Evolutionary conservation across 2,329 filamentous ascomycete species (phyloP), one percentile per base, ranked within the genome.

Genomic region (Fusarium bactridioides): DNA sequence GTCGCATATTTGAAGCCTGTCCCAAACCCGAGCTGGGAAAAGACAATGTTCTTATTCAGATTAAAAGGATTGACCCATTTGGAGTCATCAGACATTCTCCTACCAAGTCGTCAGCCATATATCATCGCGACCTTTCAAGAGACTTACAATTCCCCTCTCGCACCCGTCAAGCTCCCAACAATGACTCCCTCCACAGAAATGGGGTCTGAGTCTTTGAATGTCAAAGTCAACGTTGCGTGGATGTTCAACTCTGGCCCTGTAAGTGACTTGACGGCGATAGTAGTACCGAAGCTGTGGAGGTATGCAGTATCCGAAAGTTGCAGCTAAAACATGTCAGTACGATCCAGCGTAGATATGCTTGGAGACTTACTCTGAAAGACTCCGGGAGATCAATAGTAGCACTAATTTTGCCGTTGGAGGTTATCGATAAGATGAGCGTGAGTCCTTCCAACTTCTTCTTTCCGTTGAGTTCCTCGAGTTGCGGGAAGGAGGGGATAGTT

Each of bases 321-420:
- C 16, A 25, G 0, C 41, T 44, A 25, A 19, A 25, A 12, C 1
- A 25, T 3, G 4, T 25, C 23, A 44, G 41, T 25, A 19, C 10
- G 10, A 18, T 4, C 1, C 10, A 25, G n/a, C n/a, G 0, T 18
- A 4, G 16, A 1, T 4, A 5, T 5, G 0, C 6, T 19, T 25
- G 7, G 16, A 25, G 7, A 4, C 23, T 19, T 25, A 44, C 41
- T 25, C 23, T 44, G 3, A 44, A 44, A 3, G 41, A 44, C 7
- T 44, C 23, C 1, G 41, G 41, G 1, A 44, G 43, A 44, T 44
- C 43, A 19, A 44, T 44, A 2, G 43, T 44, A 13, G 43, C 43
- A 12, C 43, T 44, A 4, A 44, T 25, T 6, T 44, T 44, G 4
- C 43, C 23, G 1, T 12, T 19, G 3, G 16, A 44, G 2, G 16